A percentile compares a stretch with the other conserved stretches of the same genome.
Evolutionary conservation across 805 yeast species (phyloP).

Genomic region (Saccharomyces mikatae): DNA sequence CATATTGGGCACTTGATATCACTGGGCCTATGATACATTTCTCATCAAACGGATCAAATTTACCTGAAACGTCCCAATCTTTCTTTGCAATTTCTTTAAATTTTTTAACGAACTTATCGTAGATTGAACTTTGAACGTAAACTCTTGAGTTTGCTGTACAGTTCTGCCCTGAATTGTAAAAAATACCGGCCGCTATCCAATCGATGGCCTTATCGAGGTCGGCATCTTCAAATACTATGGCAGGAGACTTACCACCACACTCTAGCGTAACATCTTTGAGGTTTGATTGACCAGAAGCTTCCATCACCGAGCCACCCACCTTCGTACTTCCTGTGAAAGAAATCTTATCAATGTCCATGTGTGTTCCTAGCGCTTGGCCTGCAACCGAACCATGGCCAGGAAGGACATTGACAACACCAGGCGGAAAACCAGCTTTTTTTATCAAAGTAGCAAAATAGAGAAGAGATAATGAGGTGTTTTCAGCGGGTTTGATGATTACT

Average conservation of each 20-base stretch:
- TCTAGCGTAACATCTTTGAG: conserved; percentile 40
- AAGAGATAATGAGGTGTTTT: conserved; percentile 38
- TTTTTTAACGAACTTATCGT: conserved; percentile 39
- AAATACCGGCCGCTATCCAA: conserved; percentile 43
- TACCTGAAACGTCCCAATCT: conserved; percentile 49
- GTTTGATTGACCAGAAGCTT: conserved; percentile 31
- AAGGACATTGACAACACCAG: conserved; percentile 39
- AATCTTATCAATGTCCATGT: conserved; percentile 36
- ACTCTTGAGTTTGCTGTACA: conserved; percentile 54
- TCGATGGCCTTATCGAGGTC: conserved; percentile 35
- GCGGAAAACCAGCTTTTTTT: conserved; percentile 36
- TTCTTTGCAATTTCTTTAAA: conserved; percentile 31
- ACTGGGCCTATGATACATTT: conserved; percentile 42
- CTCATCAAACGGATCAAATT: conserved; percentile 40
- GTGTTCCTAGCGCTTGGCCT: conserved; percentile 36
- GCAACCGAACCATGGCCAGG: conserved; percentile 35
- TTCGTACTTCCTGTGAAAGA: conserved; percentile 46
- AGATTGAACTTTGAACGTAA: conserved; percentile 42
- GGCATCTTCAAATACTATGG: conserved; percentile 37
- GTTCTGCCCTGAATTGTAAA: conserved; percentile 51
- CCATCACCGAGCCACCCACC: conserved; percentile 34
- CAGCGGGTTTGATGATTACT: conserved; percentile 38
- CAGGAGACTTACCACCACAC: conserved; percentile 42
- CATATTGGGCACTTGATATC: conserved; percentile 40
- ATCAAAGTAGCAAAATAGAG: conserved; percentile 33